Evolutionary conservation across 1,284 basidiomycete species (phyloP), one percentile per base, ranked within the genome.

Genomic region (Trametes hirsuta): DNA sequence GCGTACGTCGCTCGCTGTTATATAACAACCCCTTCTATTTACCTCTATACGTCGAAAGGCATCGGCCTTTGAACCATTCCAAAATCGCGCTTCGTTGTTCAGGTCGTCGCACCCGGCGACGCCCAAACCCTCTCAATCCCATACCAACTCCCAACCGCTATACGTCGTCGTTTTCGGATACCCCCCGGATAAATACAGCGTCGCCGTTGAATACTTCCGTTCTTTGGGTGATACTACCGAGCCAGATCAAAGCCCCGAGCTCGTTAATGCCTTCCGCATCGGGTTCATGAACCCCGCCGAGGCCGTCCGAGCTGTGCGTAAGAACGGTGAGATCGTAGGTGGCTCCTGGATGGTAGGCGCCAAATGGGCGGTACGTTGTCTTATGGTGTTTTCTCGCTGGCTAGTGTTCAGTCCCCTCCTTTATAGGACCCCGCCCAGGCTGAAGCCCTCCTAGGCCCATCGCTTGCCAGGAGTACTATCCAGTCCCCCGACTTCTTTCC

Each of bases 341-440:
- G 90, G 90, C 2, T 81, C 79, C 48, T 91, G 86, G 81, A 94
- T 94, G 90, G 77, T 94, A 45, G 92, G 91, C 8, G 85, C 84
- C 49, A 93, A 93, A 75, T 90, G 87, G 86, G 87, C 87, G 34
- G 89, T 90, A 68, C 60, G 87, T 83, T 0, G 14, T 48, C 25
- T 39, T 51, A 12, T 44, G 61, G 42, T 34, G 25, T 14, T 47
- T 48, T 62, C 34, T 47, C 3, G 53, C 15, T 39, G 37, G 22
- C 2, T 46, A 30, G 12, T 44, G 21, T 52, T 68, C 58, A 36
- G 30, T 9, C 35, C 56, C 21, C 4, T n/a, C 47, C 25, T 6
- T 22, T 36, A 12, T 49, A 90, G 88, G 87, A 90, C 67, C 75
- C 83, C 9, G 74, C 77, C 0, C 82, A 83, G 66, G 85, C 82